Evolutionary conservation across 2,329 filamentous ascomycete species (phyloP), one percentile per base, ranked within the genome.

Genomic region (Passalora sequoiae): DNA sequence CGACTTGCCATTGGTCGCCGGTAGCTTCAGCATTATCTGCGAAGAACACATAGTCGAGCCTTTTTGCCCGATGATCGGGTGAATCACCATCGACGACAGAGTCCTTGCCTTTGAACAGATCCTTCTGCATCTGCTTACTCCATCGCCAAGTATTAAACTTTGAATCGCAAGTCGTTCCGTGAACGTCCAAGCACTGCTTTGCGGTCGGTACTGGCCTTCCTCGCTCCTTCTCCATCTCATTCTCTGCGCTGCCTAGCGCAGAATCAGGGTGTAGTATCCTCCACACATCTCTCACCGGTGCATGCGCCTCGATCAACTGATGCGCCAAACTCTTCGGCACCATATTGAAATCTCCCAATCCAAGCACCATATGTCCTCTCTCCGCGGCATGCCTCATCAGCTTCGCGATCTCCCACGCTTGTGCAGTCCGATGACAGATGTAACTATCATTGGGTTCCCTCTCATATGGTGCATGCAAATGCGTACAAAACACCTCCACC

Each of bases 311-410:
- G 55, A 98, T 83, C 52, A 97, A 74, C 41, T 81, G 78, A 68
- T 97, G 87, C 22, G 86, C 83, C 49, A 95, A 78, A 19, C 87
- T 94, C 29, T 84, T 68, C 1, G 92, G 92, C n/a, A 88, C 72
- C 84, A 95, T 94, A 69, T 97, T 97, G 71, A 97, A 96, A 69
- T 97, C 92, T 19, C 92, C 92, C 41, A 95, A 71, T 4, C 83
- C 89, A 31, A 97, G 71, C 39, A 89, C 89, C 21, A 97, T 73
- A 62, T 91, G 86, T 5, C 89, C 88, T 10, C 84, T 75, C 55
- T 89, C 84, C 1, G 82, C 77, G 32, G 91, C 89, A 45, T 79
- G 84, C 37, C 86, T 81, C 69, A 96, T 84, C 32, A 95, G 74
- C 65, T 94, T 95, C 40, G 89, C 78, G 45, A 96, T 86, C 63